Evolutionary conservation across 2,329 filamentous ascomycete genomes (phyloP), one percentile per base, ranked within the genome.

Genomic region (Aaosphaeria pasadenensis): DNA sequence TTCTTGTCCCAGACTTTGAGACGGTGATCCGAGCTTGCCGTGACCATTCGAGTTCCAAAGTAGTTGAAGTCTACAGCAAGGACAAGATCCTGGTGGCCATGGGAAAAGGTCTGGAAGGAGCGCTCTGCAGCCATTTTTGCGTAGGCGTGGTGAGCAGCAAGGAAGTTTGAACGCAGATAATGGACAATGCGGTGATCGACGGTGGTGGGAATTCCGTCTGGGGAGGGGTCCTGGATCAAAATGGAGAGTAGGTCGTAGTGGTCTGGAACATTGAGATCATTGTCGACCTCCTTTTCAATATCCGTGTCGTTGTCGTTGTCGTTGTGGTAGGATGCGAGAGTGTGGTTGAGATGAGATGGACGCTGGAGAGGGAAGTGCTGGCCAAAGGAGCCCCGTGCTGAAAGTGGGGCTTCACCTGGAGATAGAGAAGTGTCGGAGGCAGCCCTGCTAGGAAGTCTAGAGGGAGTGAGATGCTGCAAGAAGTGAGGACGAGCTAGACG

Each of bases 1-100:
- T 94, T 87, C 42, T 86, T 81, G 71, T 92, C 89, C 80, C 92
- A 96, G 53, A 96, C 88, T 66, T 91, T 90, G 62, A 97, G 87
- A 68, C 88, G 89, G 69, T 95, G 92, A 70, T 97, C 92, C 13
- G 92, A 89, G 13, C 90, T 94, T 32, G 90, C 91, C 3, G 91
- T 94, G 39, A 91, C 88, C 77, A 92, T 91, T 58, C 91, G 88
- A 61, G 90, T 91, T 59, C 91, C 92, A 69, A 95, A 95, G 57
- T 85, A 86, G 71, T 96, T 96, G 79, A 95, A 95, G 57, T 89
- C 87, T 52, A 92, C 85, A 47, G 89, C 87, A 55, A 91, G 85
- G 44, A 95, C 88, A 40, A 94, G 79, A 67, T 95, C 88, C 62
- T 84, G 82, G 71, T 91, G 87, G 58, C 86, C 86, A 67, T 90